Evolutionary conservation across 2,329 filamentous ascomycete genomes (phyloP), one percentile per base, ranked within the genome.

Genomic region (Penicillium sp.): DNA sequence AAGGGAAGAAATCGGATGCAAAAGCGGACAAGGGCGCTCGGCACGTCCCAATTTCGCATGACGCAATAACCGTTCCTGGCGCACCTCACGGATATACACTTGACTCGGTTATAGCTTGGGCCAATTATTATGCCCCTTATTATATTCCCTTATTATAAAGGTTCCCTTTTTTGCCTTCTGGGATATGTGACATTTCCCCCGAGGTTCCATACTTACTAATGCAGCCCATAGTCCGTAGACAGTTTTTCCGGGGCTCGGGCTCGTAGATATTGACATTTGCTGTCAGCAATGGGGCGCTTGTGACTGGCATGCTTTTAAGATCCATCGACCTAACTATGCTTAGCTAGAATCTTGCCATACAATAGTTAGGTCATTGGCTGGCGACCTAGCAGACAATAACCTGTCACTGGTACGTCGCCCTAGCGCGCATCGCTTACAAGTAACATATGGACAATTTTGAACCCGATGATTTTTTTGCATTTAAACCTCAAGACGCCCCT

Each of bases 401-500:
- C 28, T 29, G 10, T 4, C 28, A 12, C 10, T 3, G 28, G 10
- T 10, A 13, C 10, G 4, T 13, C 28, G 27, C 27, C 7, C 27
- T 3, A 28, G 27, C 9, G 27, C 7, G 9, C 7, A 9, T 8
- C 8, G 9, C 8, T 8, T 12, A 29, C 3, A 5, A 12, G 15
- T 35, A 7, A 7, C 15, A 18, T 18, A 5, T 42, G 32, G 20
- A 47, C 54, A 55, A 43, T 52, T 46, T 18, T 48, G 50, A 58
- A 65, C 66, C 66, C 66, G 59, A 59, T 66, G 56, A 64, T 68
- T 54, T 68, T 66, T 67, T 67, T 67, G 56, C 57, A 58, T 68
- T 67, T 66, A 65, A 66, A 69, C 66, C 67, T 65, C 59, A 65
- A 65, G 64, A 62, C 57, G 61, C 63, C 67, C 65, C 68, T 68